Evolutionary conservation across 2,329 filamentous ascomycete species (phyloP), one percentile per base, ranked within the genome.

Genomic region (Stenocarpella maydis): DNA sequence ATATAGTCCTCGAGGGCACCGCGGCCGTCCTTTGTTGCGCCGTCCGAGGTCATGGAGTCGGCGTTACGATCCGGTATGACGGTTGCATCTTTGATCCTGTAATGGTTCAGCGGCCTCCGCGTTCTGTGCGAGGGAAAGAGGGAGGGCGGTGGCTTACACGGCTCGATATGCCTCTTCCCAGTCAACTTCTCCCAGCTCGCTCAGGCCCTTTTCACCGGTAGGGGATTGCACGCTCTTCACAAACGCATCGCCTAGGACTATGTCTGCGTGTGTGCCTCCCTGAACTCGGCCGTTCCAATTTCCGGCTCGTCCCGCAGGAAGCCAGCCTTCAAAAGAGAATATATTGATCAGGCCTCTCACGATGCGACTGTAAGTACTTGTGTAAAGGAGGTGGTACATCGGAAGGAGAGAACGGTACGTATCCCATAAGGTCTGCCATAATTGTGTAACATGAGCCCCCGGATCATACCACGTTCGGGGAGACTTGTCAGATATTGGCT

Each of bases 161-260:
- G 83, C 84, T 49, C 75, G 74, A 69, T 84, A 85, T 12, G 78
- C 83, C 53, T 81, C 80, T 17, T 77, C 75, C 86, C 86, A 88
- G 34, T 72, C 65, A 24, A 72, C 55, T 3, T 47, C 69, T 12
- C 69, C 67, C 4, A 70, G 50, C 19, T 69, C 79, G 1, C 84
- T 83, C 21, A 69, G 26, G 3, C 67, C 67, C 10, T 43, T 19
- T 21, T 55, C 47, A 14, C 37, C 49, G 9, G 50, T 54, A 0
- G 67, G 67, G 17, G 67, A 65, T 8, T 55, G 37, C 39, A 69
- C 67, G n/a, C 61, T 69, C 73, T 88, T 87, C 15, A 86, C 79
- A 63, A 84, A 87, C 0, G 85, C 86, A 73, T 88, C 86, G 3
- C 85, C 85, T n/a, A 88, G 80, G 4, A 88, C 80, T 55, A 86